A percentile compares a stretch with the other conserved stretches of the same genome.
phyloP scores from a whole-genome alignment of 2,329 filamentous ascomycete species.

The Colletotrichum sp. region DNA sequence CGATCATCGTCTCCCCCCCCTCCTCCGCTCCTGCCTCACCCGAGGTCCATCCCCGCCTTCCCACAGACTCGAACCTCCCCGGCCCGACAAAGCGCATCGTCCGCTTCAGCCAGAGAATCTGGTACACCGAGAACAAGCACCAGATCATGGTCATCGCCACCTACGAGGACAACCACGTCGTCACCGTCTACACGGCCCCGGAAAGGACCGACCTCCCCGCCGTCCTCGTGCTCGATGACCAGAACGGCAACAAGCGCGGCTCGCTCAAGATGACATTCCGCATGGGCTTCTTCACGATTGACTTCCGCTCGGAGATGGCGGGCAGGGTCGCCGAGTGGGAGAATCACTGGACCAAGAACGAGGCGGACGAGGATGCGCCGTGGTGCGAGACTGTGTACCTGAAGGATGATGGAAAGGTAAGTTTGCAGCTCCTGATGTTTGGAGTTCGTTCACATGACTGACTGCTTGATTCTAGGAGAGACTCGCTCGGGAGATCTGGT shows the following conservation, averaged over 20 bases:
- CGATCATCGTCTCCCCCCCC: not conserved
- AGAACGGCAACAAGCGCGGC: not conserved
- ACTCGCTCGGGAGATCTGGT: not conserved
- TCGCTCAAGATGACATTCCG: not conserved
- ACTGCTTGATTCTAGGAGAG: not conserved
- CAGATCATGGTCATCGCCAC: not conserved
- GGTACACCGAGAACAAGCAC: not conserved
- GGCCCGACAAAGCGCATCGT: not conserved
- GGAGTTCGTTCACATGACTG: not conserved
- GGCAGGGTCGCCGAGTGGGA: not conserved
- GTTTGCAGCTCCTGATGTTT: not conserved
- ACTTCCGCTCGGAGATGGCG: not conserved
- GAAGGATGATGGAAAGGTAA: not conserved
- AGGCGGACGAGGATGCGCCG: not conserved
- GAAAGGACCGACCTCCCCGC: not conserved
- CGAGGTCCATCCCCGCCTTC: not conserved
- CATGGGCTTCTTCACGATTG: not conserved
- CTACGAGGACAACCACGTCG: not conserved
- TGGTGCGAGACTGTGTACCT: not conserved
- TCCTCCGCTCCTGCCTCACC: not conserved
- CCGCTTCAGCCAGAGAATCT: not conserved
- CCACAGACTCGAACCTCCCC: not conserved
- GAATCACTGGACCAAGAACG: not conserved
- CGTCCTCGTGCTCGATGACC: rapidly evolving
- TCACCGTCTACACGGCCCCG: not conserved